A percentile compares a stretch with the other conserved stretches of the same genome.
Evolutionary conservation across 345 rosid genomes (phyloP).

Genomic region (Adansonia digitata): DNA sequence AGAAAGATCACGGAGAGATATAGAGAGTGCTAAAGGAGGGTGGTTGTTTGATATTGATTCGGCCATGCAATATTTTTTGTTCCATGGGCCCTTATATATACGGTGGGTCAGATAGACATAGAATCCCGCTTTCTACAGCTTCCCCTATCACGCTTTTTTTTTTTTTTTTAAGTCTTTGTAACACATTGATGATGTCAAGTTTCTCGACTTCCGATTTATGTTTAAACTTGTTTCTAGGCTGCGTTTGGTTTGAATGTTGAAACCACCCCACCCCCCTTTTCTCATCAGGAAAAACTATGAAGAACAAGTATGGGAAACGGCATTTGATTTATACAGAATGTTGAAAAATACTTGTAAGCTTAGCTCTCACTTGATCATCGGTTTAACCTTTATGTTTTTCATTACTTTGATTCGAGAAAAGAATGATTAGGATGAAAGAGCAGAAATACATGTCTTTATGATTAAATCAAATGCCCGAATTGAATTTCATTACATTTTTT

Average conservation of each 20-base stretch:
- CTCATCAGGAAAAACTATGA: too few species aligned
- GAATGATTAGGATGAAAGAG: not conserved
- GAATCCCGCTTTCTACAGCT: constrained; percentile 28
- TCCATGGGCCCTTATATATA: constrained; percentile 39
- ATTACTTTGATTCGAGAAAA: not conserved
- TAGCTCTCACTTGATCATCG: too few species aligned
- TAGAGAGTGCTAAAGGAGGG: not conserved
- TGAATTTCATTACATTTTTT: too few species aligned
- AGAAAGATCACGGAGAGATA: not conserved
- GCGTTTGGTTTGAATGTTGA: constrained; percentile 4
- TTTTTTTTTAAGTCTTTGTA: too few species aligned
- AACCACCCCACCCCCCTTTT: too few species aligned
- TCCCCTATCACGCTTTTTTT: constrained; percentile 19
- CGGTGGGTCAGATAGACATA: constrained; percentile 34
- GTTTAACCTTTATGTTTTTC: too few species aligned
- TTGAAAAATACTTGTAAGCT: too few species aligned
- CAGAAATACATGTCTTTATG: too few species aligned
- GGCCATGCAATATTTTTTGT: constrained; percentile 32
- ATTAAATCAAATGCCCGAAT: too few species aligned
- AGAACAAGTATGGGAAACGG: too few species aligned
- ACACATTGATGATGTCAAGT: constrained; percentile 8
- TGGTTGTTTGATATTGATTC: constrained; percentile 28
- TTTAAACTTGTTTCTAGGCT: constrained; percentile 16
- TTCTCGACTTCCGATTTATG: not conserved
- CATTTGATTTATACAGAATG: too few species aligned